Base-by-base conservation (phyloP, 108 stramenopile genomes). In the Mediolabrus comicus region DNA sequence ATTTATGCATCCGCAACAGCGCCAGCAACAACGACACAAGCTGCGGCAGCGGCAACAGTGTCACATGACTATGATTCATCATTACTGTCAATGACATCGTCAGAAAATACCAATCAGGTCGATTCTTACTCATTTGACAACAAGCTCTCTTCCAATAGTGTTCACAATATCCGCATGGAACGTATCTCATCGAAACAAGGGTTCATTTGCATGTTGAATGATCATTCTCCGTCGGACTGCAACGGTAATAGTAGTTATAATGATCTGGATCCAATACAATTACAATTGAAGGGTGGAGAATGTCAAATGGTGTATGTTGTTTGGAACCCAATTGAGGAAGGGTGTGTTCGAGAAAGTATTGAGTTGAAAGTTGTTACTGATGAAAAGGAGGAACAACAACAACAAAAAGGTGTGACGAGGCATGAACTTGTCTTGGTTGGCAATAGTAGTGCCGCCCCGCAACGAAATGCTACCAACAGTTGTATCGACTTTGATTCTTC, bases 271-370 rank as follows among this genome's bases (percentile, higher is more conserved):
- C 46, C 30, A 53, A 25, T 65, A 12, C n/a, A 65, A 0, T 53
- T 46, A 4, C 29, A 33, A 33, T 30, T 27, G 17, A 19, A 57
- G 30, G 32, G 52, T 3, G 64, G 51, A 19, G 64, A 65, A 25
- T 33, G 49, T 25, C 41, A 65, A 22, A 0, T 49, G 46, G 14
- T 65, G 0, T 17, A 65, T 13, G 29, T 35, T 2, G 17, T 51
- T 22, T 65, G 64, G 64, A 65, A 29, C 4, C 64, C 64, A 6
- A 17, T 51, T 13, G 2, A 28, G 9, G 51, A 30, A 33, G 64
- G 64, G 2, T 65, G 64, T 30, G 28, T 65, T 25, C 16, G 64
- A 51, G 64, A 65, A 29, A 33, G 8, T 3, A 24, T 65, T 0
- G 56, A 11, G 19, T 57, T 57, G 56, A 8, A 2, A 12, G 17